Conservation (phyloP, 164 flowering plant genomes). For the Liquidambar formosana region DNA sequence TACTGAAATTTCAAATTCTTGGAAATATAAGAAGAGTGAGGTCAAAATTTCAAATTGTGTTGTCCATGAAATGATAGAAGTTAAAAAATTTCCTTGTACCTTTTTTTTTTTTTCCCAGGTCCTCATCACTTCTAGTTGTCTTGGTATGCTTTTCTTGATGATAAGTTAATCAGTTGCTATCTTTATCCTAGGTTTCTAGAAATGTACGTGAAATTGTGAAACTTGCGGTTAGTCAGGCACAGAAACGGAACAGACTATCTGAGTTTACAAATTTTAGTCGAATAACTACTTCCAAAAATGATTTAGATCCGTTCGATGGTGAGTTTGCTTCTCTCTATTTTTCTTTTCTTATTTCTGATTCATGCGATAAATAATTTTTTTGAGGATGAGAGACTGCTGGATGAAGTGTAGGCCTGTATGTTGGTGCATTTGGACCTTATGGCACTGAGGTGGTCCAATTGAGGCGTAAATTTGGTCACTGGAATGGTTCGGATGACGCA, state of each 20-base stretch:
- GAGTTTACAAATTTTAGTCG: conserved; percentile 70
- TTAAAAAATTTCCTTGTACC: not conserved
- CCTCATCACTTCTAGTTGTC: not conserved
- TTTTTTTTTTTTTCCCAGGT: too few species aligned
- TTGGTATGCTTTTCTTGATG: not conserved
- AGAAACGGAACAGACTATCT: conserved; percentile 60
- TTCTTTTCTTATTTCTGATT: not conserved
- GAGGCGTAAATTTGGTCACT: conserved; percentile 85
- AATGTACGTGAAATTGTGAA: conserved; percentile 83
- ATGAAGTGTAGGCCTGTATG: conserved; percentile 66
- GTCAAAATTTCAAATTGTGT: too few species aligned
- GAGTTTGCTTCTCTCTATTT: conserved; percentile 11
- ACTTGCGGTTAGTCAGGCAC: conserved; percentile 84
- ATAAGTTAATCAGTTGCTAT: conserved; percentile 7
- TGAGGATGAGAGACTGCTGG: conserved; percentile 3
- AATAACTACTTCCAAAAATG: conserved; percentile 48
- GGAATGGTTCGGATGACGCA: conserved; percentile 49
- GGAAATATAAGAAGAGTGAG: too few species aligned
- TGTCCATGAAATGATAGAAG: too few species aligned
- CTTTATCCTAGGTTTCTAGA: conserved; percentile 55
- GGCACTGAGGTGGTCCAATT: conserved; percentile 93
- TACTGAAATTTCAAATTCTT: not conserved
- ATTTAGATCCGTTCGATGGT: conserved; percentile 92
- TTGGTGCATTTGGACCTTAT: conserved; percentile 96
- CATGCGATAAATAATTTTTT: not conserved